Conservation (phyloP, 106 monocot genomes). For the Xerophyta viscosa region DNA sequence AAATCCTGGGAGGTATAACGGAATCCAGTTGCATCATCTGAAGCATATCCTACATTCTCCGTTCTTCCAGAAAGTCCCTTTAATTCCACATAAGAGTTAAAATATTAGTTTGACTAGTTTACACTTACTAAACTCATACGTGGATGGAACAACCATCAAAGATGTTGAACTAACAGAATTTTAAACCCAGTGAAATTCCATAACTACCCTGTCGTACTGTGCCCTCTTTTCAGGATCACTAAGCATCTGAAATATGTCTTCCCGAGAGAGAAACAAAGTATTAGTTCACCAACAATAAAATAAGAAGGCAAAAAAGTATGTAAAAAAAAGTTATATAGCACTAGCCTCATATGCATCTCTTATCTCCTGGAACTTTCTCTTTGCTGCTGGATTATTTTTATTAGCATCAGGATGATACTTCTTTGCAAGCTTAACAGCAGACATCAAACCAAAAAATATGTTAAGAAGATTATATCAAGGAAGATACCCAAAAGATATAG, state of each 20-base stretch:
- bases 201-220: slow-evolving; percentile 69
- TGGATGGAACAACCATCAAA: too few species aligned
- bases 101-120: too few species aligned
- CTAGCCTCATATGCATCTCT: slow-evolving; percentile 94
- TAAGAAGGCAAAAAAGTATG: neutral
- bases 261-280: too few species aligned
- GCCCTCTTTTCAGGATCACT: slow-evolving; percentile 73
- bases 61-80: slow-evolving; percentile 25
- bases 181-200: too few species aligned
- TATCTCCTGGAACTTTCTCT: slow-evolving; percentile 94
- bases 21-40: slow-evolving; percentile 23
- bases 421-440: slow-evolving; percentile 74
- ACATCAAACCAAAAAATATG: neutral
- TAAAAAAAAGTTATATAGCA: slow-evolving; percentile 14
- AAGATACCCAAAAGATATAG: neutral
- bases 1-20: slow-evolving; percentile 13
- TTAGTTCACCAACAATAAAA: too few species aligned
- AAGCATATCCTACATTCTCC: slow-evolving; percentile 36
- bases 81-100: neutral
- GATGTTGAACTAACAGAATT: too few species aligned
- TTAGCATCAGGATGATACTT: slow-evolving; percentile 96
- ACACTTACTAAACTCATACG: too few species aligned
- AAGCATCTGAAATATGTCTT: slow-evolving; percentile 75
- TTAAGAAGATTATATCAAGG: neutral
- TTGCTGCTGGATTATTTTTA: slow-evolving; percentile 66